Conservation (phyloP, 345 rosid species). For the Citrus maxima region DNA sequence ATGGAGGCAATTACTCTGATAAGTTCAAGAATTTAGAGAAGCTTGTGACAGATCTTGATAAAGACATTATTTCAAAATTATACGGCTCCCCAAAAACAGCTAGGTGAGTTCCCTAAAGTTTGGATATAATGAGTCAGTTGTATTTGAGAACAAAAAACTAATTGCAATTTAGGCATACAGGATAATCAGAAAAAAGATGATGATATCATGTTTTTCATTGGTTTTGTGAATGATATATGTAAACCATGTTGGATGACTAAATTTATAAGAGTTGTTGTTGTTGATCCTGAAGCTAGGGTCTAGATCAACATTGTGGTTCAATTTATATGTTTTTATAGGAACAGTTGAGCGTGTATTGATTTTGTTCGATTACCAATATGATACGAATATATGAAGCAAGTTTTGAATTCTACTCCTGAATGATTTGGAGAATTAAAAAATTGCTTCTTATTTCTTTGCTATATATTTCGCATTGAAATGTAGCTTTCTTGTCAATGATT, state of each 20-base stretch:
- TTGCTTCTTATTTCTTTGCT: neutral
- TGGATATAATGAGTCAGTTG: neutral
- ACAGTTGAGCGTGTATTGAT: neutral
- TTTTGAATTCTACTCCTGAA: neutral
- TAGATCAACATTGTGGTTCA: neutral
- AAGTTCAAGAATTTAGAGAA: slow-evolving; percentile 60
- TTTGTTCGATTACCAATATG: neutral
- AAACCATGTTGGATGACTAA: neutral
- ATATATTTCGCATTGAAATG: neutral
- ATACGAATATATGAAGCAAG: neutral
- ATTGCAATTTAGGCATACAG: neutral
- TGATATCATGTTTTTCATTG: neutral
- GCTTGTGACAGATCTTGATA: slow-evolving; percentile 51
- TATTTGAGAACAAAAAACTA: neutral
- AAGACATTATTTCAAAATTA: slow-evolving; percentile 46
- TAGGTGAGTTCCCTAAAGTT: slow-evolving; percentile 33
- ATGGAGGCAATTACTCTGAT: slow-evolving; percentile 40
- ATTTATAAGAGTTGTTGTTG: neutral
- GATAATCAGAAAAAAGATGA: neutral
- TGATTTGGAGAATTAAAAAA: neutral
- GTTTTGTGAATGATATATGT: no score
- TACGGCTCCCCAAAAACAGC: slow-evolving; percentile 19
- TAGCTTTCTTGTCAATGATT: neutral
- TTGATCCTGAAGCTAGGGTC: neutral
- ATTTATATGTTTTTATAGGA: neutral